Percentiles rank a stretch among this genome's conserved stretches.
Evolutionary conservation across 176 grass and related monocot genomes (phyloP).

Genomic region (Eragrostis nindensis): DNA sequence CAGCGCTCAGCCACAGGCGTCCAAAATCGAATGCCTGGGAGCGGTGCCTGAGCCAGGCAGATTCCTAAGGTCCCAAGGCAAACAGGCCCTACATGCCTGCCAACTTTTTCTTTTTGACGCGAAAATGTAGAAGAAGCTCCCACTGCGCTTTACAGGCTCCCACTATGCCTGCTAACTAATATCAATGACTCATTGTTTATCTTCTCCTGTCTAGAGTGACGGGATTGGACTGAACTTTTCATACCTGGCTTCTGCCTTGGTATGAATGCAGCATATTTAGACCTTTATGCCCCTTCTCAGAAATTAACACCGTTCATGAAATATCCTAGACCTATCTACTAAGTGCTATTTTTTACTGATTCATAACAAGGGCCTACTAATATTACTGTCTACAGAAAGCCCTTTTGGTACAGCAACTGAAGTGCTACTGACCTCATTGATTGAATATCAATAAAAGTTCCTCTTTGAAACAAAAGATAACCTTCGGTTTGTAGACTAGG

Average conservation of each 20-base stretch:
- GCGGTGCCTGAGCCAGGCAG: no score
- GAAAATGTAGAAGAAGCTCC: no score
- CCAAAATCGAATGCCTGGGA: no score
- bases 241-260: neutral
- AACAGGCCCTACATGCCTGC: no score
- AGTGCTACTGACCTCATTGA: neutral
- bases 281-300: neutral
- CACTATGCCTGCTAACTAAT: conserved; percentile 22
- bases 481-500: neutral
- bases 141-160: no score
- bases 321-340: neutral
- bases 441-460: neutral
- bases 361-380: neutral
- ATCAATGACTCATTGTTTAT: neutral
- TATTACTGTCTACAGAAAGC: neutral
- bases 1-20: no score
- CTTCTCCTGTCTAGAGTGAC: neutral
- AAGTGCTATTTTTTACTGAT: neutral
- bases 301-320: conserved; percentile 26
- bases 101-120: no score
- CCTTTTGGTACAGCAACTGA: neutral
- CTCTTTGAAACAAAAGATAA: neutral
- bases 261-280: conserved; percentile 9
- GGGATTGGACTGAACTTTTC: conserved; percentile 27
- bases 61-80: no score